phyloP scores from a whole-genome alignment of 768 basidiomycete genomes.

The Podaxis mareebaensis region DNA sequence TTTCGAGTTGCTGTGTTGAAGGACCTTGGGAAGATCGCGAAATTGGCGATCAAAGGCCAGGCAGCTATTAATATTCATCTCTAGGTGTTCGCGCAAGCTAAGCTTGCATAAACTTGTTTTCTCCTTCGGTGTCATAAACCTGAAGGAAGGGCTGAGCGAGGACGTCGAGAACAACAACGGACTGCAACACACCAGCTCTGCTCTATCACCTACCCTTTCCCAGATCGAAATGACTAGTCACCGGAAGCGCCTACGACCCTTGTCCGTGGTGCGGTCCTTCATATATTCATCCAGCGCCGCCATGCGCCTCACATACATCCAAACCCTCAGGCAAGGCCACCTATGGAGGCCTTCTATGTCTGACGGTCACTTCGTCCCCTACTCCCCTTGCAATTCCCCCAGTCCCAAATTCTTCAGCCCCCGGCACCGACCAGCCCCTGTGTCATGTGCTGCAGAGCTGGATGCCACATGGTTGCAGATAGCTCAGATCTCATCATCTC shows the following conservation, averaged over 20 bases:
- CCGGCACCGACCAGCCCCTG: conserved; percentile 65
- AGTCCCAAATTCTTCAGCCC: conserved; percentile 64
- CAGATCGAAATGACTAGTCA: conserved; percentile 29
- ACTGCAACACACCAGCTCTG: conserved; percentile 21
- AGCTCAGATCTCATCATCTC: conserved; percentile 41
- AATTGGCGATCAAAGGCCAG: conserved; percentile 41
- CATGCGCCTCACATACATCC: conserved; percentile 36
- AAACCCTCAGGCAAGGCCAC: conserved; percentile 51
- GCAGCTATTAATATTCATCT: conserved; percentile 34
- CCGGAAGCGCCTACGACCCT: conserved; percentile 26
- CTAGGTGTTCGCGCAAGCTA: background rate
- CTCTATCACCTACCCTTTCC: conserved; percentile 26
- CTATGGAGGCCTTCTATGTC: conserved; percentile 71
- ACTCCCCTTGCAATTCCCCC: conserved; percentile 36
- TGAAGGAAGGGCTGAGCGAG: conserved; percentile 49
- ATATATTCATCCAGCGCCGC: conserved; percentile 30
- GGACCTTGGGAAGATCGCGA: too few species aligned
- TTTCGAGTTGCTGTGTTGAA: background rate
- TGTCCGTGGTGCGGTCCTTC: conserved; percentile 26
- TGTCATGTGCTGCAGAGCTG: conserved; percentile 61
- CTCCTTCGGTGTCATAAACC: conserved; percentile 40
- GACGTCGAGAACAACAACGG: conserved; percentile 24
- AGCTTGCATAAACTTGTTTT: conserved; percentile 5
- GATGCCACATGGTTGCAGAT: conserved; percentile 60
- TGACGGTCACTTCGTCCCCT: conserved; percentile 63